A percentile compares a stretch with the other conserved stretches of the same genome.
Conservation (phyloP, 2,329 filamentous ascomycete species). For the Calonectria multiphialidica region DNA sequence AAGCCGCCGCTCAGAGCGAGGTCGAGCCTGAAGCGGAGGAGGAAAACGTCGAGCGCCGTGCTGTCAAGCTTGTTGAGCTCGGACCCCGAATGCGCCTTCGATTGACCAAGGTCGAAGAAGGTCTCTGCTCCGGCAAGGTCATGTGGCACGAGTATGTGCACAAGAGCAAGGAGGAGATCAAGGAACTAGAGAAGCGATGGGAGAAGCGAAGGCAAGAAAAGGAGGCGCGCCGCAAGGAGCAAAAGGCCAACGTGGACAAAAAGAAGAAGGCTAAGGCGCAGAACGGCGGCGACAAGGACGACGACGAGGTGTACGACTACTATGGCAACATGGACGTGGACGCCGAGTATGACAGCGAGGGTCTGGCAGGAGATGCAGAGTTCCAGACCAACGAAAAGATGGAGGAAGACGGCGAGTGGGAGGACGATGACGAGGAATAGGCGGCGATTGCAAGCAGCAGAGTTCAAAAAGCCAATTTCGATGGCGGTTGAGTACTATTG, state of each 20-base stretch:
- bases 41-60: slow-evolving; percentile 81
- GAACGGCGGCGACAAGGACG: slow-evolving; percentile 54
- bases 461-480: slow-evolving; percentile 9
- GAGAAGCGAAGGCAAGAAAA: slow-evolving; percentile 83
- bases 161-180: slow-evolving; percentile 83
- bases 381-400: slow-evolving; percentile 61
- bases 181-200: slow-evolving; percentile 86
- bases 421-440: slow-evolving; percentile 60
- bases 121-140: slow-evolving; percentile 87
- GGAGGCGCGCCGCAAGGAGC: slow-evolving; percentile 82
- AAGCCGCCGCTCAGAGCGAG: slow-evolving; percentile 52
- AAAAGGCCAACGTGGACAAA: slow-evolving; percentile 90
- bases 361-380: slow-evolving; percentile 62
- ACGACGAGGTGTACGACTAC: slow-evolving; percentile 54
- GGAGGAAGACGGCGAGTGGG: slow-evolving; percentile 65
- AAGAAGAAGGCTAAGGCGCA: slow-evolving; percentile 71
- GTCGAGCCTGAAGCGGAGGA: slow-evolving; percentile 61
- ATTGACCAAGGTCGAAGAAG: slow-evolving; percentile 96
- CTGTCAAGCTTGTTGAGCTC: slow-evolving; percentile 91
- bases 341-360: slow-evolving; percentile 63
- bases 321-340: slow-evolving; percentile 61
- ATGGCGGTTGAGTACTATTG: slow-evolving; percentile 24
- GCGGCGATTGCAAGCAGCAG: slow-evolving; percentile 45
- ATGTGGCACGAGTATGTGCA: slow-evolving; percentile 98
- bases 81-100: slow-evolving; percentile 91